Conservation (phyloP, 768 basidiomycete species). For the Boletus huronensis region DNA sequence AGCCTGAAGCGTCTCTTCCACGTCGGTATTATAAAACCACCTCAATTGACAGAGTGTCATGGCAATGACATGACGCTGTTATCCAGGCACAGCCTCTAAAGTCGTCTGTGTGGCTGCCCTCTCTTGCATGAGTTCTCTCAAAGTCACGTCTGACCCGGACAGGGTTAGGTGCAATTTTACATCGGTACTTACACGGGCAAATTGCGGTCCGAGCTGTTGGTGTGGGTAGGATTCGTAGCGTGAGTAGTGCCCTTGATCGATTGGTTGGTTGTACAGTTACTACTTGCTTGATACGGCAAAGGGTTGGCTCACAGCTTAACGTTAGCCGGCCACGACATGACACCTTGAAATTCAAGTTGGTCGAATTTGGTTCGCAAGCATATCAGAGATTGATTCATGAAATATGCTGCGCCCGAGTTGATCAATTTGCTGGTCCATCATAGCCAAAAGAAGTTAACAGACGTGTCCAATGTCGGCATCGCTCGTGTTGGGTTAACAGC, state of each 20-base stretch:
- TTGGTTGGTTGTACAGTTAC: not conserved
- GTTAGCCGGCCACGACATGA: not conserved
- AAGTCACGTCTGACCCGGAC: not conserved
- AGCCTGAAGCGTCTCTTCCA: not conserved
- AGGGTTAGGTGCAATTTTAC: not conserved
- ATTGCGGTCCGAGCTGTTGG: not conserved
- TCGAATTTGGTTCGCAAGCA: too few species aligned
- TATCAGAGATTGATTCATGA: too few species aligned
- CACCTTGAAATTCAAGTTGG: not conserved
- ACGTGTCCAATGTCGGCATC: too few species aligned
- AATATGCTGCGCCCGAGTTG: too few species aligned
- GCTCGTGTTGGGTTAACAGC: too few species aligned
- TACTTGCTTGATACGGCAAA: too few species aligned
- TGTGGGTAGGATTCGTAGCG: slow-evolving; percentile 15
- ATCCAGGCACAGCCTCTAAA: slow-evolving; percentile 6
- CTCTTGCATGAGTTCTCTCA: not conserved
- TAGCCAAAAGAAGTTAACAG: too few species aligned
- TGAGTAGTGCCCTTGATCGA: not conserved
- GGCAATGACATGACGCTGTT: not conserved
- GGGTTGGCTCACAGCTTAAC: not conserved
- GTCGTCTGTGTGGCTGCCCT: not conserved
- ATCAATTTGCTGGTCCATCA: too few species aligned
- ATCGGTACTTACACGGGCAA: not conserved
- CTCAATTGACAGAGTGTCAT: not conserved
- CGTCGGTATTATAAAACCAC: not conserved